Evolutionary conservation across 1,284 basidiomycete genomes (phyloP).

Genomic region (Apiotrichum veenhuisii): DNA sequence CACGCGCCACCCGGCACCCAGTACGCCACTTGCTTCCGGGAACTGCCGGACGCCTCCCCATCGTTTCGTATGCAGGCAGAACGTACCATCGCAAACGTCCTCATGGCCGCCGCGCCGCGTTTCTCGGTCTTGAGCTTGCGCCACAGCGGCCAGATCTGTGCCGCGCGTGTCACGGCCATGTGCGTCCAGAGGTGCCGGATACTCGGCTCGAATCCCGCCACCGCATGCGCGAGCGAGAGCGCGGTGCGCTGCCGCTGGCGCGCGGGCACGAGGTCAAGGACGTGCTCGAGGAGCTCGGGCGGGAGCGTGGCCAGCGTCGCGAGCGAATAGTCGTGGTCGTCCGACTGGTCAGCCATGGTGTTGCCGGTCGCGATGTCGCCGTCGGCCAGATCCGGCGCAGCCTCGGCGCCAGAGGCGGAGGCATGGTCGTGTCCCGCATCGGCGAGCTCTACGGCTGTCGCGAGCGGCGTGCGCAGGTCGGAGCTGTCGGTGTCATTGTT

Average conservation of each 20-base stretch:
- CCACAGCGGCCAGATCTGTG: conserved; percentile 39
- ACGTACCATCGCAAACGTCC: conserved; percentile 31
- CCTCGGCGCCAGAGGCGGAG: no score
- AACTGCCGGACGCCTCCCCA: no score
- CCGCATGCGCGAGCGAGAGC: conserved; percentile 32
- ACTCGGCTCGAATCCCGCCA: conserved; percentile 25
- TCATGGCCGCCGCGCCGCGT: conserved; percentile 17
- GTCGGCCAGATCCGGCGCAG: neutral
- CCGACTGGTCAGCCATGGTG: no score
- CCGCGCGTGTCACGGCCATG: conserved; percentile 29
- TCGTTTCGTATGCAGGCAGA: neutral
- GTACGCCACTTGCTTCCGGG: neutral
- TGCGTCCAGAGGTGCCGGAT: conserved; percentile 38
- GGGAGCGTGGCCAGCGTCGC: conserved; percentile 30
- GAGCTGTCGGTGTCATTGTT: neutral
- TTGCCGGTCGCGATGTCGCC: no score
- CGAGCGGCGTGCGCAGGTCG: neutral
- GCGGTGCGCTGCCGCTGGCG: conserved; percentile 40
- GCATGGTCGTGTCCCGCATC: neutral
- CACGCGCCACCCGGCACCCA: neutral
- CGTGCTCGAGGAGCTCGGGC: conserved; percentile 44
- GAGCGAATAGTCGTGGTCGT: neutral
- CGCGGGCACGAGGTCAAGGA: conserved; percentile 41
- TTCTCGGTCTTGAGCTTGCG: conserved; percentile 27
- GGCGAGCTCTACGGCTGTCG: neutral